phyloP scores from a whole-genome alignment of 2,329 filamentous ascomycete species.

The Hawksworthiomyces lignivorus region DNA sequence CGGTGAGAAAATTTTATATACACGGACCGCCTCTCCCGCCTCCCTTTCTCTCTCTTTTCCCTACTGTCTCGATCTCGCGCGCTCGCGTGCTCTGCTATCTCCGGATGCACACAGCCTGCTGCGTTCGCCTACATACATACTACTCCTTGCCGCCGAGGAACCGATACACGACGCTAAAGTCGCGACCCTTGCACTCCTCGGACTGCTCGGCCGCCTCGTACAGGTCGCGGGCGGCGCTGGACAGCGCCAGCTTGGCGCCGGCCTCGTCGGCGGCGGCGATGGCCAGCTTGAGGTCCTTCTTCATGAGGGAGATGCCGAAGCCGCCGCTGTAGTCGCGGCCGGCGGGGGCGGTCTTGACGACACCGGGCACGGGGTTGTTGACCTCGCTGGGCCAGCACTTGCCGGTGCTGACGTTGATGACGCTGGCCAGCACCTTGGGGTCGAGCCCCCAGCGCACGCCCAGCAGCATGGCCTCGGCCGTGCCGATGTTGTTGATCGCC shows the following conservation, averaged over 20 bases:
- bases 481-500: slow-evolving; percentile 80
- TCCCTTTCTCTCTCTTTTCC: neutral
- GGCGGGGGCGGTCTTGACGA: slow-evolving; percentile 68
- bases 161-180: slow-evolving; percentile 77
- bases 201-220: slow-evolving; percentile 59
- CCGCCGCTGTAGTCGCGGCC: slow-evolving; percentile 68
- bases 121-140: too few relatives aligned
- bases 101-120: too few relatives aligned
- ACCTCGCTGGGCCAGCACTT: slow-evolving; percentile 91
- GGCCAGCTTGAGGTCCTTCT: slow-evolving; percentile 68
- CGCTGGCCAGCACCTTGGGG: slow-evolving; percentile 60
- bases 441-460: slow-evolving; percentile 55
- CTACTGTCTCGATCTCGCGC: too few relatives aligned
- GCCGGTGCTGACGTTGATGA: slow-evolving; percentile 94
- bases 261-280: slow-evolving; percentile 64
- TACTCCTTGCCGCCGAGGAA: slow-evolving; percentile 54
- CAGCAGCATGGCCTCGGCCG: slow-evolving; percentile 59
- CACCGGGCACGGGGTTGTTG: slow-evolving; percentile 89
- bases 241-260: slow-evolving; percentile 58
- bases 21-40: too few relatives aligned
- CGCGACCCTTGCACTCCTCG: slow-evolving; percentile 57
- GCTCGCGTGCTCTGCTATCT: too few relatives aligned
- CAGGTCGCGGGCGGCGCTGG: slow-evolving; percentile 52
- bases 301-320: slow-evolving; percentile 72
- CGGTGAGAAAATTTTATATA: too few relatives aligned